Base-by-base conservation (phyloP, 164 flowering plant genomes). In the Cinnamomum chago region DNA sequence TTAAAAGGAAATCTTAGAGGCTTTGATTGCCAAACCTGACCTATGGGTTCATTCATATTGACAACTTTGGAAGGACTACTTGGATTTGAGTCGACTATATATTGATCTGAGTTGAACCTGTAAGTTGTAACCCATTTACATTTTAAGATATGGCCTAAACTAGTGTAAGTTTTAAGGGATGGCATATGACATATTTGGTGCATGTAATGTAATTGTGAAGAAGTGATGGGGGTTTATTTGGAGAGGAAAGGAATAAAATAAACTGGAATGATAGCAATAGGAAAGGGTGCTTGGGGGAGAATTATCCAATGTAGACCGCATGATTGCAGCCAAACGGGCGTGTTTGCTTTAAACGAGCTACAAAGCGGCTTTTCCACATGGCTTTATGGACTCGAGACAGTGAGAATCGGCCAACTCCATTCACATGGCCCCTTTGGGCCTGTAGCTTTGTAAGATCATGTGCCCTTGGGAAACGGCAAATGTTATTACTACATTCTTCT, bases 251-350 rank as follows among this genome's bases (percentile, higher is more conserved):
- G 60, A 18, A 55, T 55, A 55, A 55, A 14, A 55, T 15, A 20
- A 20, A 14, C 4, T n/a, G 60, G 62, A 6, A 67, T 10, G 58
- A 25, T 14, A 35, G 24, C 2, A 2, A 58, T 70, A 27, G 25
- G 52, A 2, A 5, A 66, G 12, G 68, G 50, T 35, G 18, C n/a
- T 14, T 30, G 15, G 47, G 58, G 62, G 69, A 24, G 77, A 83
- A 90, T 87, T 50, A 90, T 83, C 81, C 79, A 50, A 79, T 79
- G 85, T 40, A 86, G 90, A 88, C 90, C 90, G 70, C 78, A 92
- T 90, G 88, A 90, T 90, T 92, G 89, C 88, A 78, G 79, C 84
- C 86, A 86, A 90, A 88, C 81, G 88, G 86, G 97, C 92, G 92
- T 91, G 93, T 90, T 88, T 81, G 82, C 86, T 84, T 89, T 85